These are phyloP conservation scores for Lepiota venenata DNA, from an alignment of 768 basidiomycete species.

Conservation along the genomic window DNA sequence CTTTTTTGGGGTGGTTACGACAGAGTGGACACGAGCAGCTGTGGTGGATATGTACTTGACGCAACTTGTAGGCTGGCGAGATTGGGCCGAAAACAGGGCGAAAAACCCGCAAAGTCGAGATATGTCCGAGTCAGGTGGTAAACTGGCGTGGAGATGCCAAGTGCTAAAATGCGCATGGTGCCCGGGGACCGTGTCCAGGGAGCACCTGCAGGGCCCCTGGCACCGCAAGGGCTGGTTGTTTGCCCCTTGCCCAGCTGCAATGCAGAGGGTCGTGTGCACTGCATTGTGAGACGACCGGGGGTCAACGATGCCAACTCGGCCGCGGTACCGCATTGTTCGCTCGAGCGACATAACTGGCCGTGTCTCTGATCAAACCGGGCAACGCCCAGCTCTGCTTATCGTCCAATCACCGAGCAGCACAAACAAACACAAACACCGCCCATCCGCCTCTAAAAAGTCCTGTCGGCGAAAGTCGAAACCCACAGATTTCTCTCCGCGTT, in stretches of 20 bases:
- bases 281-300: no score
- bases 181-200: neutral
- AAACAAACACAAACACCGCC: constrained; percentile 29
- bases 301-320: no score
- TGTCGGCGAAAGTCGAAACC: constrained; percentile 20
- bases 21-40: no score
- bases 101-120: no score
- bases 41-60: no score
- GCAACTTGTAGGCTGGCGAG: neutral
- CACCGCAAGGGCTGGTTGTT: no score
- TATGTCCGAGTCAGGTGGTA: constrained; percentile 9
- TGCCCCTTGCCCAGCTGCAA: no score
- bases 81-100: neutral
- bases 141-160: neutral
- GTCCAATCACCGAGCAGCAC: constrained; percentile 37
- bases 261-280: no score
- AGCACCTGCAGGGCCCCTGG: neutral
- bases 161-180: neutral
- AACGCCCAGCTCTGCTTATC: constrained; percentile 30
- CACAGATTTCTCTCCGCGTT: constrained; percentile 20
- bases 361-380: neutral
- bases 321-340: no score
- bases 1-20: no score
- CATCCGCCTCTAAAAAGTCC: constrained; percentile 18
- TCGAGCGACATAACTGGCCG: neutral